Evolutionary conservation across 768 basidiomycete genomes (phyloP).

Genomic region (Chalciporus piperatus): DNA sequence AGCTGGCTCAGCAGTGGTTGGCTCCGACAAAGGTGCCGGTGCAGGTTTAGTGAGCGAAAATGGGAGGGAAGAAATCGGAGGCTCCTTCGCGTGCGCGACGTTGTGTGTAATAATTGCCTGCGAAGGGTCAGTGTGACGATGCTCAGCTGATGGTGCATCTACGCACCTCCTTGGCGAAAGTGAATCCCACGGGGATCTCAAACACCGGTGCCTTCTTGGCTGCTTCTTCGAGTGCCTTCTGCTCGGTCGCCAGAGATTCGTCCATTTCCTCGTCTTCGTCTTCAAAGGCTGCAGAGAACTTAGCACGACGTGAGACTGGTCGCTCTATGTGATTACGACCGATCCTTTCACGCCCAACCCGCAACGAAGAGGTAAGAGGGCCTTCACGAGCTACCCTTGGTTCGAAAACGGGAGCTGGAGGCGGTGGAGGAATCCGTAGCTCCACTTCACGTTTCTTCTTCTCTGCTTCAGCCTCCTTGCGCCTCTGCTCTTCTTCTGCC

Average conservation of each 20-base stretch:
- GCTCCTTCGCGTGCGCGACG: slow-evolving; percentile 51
- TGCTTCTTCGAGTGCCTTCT: slow-evolving; percentile 50
- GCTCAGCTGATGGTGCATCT: background rate
- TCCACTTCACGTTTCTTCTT: slow-evolving; percentile 17
- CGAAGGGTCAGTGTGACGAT: slow-evolving; percentile 7
- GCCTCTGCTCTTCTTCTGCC: slow-evolving; percentile 26
- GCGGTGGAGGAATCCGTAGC: slow-evolving; percentile 14
- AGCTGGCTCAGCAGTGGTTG: slow-evolving; percentile 12
- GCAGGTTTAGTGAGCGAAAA: slow-evolving; percentile 55
- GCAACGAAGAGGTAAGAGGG: slow-evolving; percentile 48
- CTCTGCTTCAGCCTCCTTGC: slow-evolving; percentile 18
- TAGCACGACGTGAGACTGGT: slow-evolving; percentile 46
- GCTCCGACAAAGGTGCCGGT: background rate
- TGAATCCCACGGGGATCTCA: slow-evolving; percentile 61
- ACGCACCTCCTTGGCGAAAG: slow-evolving; percentile 62
- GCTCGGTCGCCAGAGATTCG: slow-evolving; percentile 41
- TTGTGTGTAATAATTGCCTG: slow-evolving; percentile 41
- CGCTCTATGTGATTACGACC: slow-evolving; percentile 61
- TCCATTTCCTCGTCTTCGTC: slow-evolving; percentile 46
- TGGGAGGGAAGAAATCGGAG: slow-evolving; percentile 61
- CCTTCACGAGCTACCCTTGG: slow-evolving; percentile 18
- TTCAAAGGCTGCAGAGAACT: slow-evolving; percentile 66
- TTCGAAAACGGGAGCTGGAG: slow-evolving; percentile 18
- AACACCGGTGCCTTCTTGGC: slow-evolving; percentile 55
- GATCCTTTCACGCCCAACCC: slow-evolving; percentile 60